A percentile compares a stretch with the other conserved stretches of the same genome.
Conservation (phyloP, 139 green algal genomes). For the Chlorella sorokiniana region DNA sequence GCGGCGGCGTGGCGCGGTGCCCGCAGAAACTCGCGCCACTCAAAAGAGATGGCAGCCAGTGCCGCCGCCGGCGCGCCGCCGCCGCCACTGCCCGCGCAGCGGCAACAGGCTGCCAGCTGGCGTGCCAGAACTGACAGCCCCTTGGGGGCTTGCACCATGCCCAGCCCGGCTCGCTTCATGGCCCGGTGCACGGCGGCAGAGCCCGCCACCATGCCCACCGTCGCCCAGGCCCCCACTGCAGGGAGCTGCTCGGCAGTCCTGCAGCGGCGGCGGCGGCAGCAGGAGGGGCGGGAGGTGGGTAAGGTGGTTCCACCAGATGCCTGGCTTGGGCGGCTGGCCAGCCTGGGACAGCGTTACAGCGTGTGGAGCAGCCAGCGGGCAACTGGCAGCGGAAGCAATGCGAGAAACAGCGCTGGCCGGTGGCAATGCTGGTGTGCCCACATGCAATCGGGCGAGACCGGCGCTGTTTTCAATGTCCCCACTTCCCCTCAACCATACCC, state of each 20-base stretch:
- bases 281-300: neutral
- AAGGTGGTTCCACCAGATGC: no score
- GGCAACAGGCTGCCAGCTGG: neutral
- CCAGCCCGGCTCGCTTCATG: conserved; percentile 69
- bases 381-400: no score
- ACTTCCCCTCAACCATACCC: no score
- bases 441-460: neutral
- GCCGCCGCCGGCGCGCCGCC: neutral
- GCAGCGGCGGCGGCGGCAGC: neutral
- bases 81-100: no score
- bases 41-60: conserved; percentile 19
- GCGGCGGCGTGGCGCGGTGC: neutral
- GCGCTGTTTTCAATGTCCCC: no score
- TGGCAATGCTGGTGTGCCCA: neutral
- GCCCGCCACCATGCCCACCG: conserved; percentile 55
- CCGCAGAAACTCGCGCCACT: conserved; percentile 17
- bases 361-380: no score
- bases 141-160: conserved; percentile 54
- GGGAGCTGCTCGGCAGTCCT: conserved; percentile 35
- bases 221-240: conserved; percentile 69
- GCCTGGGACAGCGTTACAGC: no score
- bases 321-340: no score
- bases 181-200: conserved; percentile 36
- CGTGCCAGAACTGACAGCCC: conserved; percentile 57
- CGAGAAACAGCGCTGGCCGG: neutral